A percentile compares a stretch with the other conserved stretches of the same genome.
These are phyloP conservation scores for Plasmodium vivax DNA, from an alignment of 169 alveolate genomes.

Conservation along the genomic window DNA sequence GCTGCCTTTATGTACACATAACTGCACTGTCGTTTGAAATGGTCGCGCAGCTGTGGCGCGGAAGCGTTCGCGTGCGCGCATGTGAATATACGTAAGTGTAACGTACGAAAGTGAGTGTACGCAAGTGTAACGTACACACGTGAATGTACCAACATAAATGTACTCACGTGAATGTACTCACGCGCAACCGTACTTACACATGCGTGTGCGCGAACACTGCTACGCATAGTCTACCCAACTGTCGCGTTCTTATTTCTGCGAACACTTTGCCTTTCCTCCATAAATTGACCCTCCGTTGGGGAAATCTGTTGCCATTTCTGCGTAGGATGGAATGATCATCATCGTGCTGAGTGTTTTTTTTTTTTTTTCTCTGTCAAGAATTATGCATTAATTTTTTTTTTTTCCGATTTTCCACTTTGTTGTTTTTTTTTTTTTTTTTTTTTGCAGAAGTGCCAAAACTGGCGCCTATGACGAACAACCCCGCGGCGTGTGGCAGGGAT, in stretches of 20 bases:
- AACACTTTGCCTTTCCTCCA: neutral
- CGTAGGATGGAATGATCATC: neutral
- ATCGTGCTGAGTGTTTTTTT: neutral
- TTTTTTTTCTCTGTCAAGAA: neutral
- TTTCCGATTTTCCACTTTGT: constrained; percentile 5
- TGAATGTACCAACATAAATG: no score
- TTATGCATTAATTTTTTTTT: neutral
- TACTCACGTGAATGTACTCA: neutral
- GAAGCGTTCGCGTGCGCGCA: neutral
- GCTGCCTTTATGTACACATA: neutral
- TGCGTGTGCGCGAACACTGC: constrained; percentile 20
- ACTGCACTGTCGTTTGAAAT: neutral
- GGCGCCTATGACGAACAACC: neutral
- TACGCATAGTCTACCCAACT: constrained; percentile 5
- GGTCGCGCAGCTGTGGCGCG: neutral
- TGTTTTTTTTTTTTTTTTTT: neutral
- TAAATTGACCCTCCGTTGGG: neutral
- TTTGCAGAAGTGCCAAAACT: neutral
- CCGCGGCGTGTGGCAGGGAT: neutral
- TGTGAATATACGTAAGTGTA: no score
- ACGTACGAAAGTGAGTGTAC: no score
- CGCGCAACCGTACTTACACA: neutral
- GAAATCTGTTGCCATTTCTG: neutral
- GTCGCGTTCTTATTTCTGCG: constrained; percentile 17
- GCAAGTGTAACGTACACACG: no score